Conservation (phyloP, 129 eudicot species). For the Dittrichia graveolens region DNA sequence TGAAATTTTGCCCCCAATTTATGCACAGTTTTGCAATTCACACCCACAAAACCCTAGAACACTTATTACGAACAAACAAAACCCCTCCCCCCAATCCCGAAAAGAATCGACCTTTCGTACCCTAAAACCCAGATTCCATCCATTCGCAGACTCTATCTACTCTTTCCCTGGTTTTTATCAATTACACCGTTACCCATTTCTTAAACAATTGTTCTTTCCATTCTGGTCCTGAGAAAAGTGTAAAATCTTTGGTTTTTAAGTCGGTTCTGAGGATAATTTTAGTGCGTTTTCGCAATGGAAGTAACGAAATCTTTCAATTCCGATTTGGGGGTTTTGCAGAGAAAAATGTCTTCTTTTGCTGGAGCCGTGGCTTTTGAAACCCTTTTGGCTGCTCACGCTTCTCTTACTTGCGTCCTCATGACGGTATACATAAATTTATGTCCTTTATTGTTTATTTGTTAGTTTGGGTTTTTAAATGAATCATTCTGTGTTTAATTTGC, state of each 20-base stretch:
- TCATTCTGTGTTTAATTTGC: slow-evolving; percentile 1
- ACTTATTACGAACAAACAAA: slow-evolving; percentile 29
- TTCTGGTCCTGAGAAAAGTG: not conserved
- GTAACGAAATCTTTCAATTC: slow-evolving; percentile 35
- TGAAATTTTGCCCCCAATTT: slow-evolving; percentile 1
- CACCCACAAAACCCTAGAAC: slow-evolving; percentile 49
- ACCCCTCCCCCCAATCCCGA: slow-evolving; percentile 51
- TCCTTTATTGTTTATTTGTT: not conserved
- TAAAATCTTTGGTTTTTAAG: slow-evolving; percentile 11
- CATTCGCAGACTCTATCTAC: slow-evolving; percentile 15
- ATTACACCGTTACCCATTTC: slow-evolving; percentile 2
- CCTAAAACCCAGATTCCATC: slow-evolving; percentile 25
- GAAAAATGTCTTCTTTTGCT: slow-evolving; percentile 36
- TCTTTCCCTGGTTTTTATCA: slow-evolving; percentile 8
- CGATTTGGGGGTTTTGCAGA: slow-evolving; percentile 38
- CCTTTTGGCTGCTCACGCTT: slow-evolving; percentile 67
- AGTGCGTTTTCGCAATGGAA: slow-evolving; percentile 48
- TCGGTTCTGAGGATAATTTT: not conserved
- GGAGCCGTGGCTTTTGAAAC: slow-evolving; percentile 42
- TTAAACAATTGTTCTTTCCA: slow-evolving; percentile 8
- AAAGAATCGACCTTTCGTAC: slow-evolving; percentile 36
- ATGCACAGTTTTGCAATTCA: slow-evolving; percentile 11
- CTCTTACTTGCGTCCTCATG: slow-evolving; percentile 55
- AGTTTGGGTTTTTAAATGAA: not conserved
- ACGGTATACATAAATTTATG: slow-evolving; percentile 41